These are phyloP conservation scores for Clarireedia sp. DNA, from an alignment of 2,329 filamentous ascomycete species.

Conservation along the genomic window DNA sequence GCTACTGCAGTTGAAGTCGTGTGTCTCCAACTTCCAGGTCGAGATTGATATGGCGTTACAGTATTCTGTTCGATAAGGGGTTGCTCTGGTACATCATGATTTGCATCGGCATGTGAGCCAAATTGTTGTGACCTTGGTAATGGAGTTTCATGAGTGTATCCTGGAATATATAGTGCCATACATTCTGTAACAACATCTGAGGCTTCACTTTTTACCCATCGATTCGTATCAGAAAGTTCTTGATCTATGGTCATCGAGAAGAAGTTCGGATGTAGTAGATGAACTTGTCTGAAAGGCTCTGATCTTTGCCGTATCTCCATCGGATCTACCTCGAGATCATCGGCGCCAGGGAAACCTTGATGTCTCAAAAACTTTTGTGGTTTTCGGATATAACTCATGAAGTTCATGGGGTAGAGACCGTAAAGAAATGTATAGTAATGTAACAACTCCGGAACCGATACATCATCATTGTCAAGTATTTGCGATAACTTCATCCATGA, in stretches of 20 bases:
- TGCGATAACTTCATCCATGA: slow-evolving; percentile 59
- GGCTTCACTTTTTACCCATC: slow-evolving; percentile 73
- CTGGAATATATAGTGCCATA: slow-evolving; percentile 52
- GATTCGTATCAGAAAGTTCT: slow-evolving; percentile 66
- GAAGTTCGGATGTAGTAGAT: slow-evolving; percentile 78
- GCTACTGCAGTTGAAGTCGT: slow-evolving; percentile 39
- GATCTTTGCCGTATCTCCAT: slow-evolving; percentile 69
- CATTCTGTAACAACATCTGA: slow-evolving; percentile 75
- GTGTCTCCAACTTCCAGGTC: slow-evolving; percentile 44
- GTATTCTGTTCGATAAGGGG: slow-evolving; percentile 19
- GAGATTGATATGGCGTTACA: slow-evolving; percentile 21
- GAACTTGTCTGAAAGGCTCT: slow-evolving; percentile 63
- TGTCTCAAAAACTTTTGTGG: slow-evolving; percentile 71
- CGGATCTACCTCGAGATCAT: slow-evolving; percentile 71
- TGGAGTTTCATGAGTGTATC: slow-evolving; percentile 16
- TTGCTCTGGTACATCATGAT: slow-evolving; percentile 25
- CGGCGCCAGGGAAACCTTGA: slow-evolving; percentile 59
- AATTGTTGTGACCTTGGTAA: slow-evolving; percentile 10
- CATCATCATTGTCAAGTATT: slow-evolving; percentile 53
- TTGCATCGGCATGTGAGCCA: slow-evolving; percentile 12
- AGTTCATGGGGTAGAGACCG: slow-evolving; percentile 76
- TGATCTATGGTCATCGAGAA: slow-evolving; percentile 72
- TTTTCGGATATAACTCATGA: slow-evolving; percentile 79
- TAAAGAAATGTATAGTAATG: slow-evolving; percentile 78
- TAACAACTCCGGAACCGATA: slow-evolving; percentile 57